Evolutionary conservation across 1,284 basidiomycete species (phyloP).

Genomic region (Trametes polyzona): DNA sequence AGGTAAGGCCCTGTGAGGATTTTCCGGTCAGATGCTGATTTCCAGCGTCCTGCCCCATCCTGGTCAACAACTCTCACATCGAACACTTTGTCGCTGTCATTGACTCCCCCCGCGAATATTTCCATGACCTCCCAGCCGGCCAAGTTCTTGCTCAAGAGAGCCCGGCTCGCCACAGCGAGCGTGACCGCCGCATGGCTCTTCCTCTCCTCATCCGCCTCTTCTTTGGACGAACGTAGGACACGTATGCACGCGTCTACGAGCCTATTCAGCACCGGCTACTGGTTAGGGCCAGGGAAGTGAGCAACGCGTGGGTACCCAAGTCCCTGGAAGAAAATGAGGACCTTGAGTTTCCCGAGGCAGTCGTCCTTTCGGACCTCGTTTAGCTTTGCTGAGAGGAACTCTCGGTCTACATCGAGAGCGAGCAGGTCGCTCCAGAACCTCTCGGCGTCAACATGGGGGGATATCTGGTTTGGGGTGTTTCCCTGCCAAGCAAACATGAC

Average conservation of each 20-base stretch:
- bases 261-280: conserved; percentile 57
- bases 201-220: conserved; percentile 40
- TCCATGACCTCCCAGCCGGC: conserved; percentile 75
- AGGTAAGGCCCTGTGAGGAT: conserved; percentile 47
- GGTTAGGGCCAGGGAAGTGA: conserved; percentile 10
- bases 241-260: conserved; percentile 51
- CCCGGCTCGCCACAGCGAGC: conserved; percentile 48
- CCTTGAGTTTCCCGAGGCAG: conserved; percentile 36
- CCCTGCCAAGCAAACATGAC: conserved; percentile 33
- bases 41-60: background rate
- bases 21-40: background rate
- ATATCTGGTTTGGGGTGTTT: conserved; percentile 42
- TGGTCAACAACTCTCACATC: conserved; percentile 44
- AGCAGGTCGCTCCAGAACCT: conserved; percentile 55
- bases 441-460: conserved; percentile 28
- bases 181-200: conserved; percentile 54
- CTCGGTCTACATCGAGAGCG: conserved; percentile 51
- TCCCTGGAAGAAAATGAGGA: conserved; percentile 25
- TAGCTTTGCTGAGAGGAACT: conserved; percentile 43
- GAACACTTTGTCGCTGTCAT: conserved; percentile 59
- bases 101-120: conserved; percentile 60
- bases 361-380: conserved; percentile 36
- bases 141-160: conserved; percentile 55
- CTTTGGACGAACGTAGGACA: conserved; percentile 41
- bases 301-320: background rate